phyloP scores from a whole-genome alignment of 495 filamentous ascomycete species.

The Sabuloglossum arenarium region DNA sequence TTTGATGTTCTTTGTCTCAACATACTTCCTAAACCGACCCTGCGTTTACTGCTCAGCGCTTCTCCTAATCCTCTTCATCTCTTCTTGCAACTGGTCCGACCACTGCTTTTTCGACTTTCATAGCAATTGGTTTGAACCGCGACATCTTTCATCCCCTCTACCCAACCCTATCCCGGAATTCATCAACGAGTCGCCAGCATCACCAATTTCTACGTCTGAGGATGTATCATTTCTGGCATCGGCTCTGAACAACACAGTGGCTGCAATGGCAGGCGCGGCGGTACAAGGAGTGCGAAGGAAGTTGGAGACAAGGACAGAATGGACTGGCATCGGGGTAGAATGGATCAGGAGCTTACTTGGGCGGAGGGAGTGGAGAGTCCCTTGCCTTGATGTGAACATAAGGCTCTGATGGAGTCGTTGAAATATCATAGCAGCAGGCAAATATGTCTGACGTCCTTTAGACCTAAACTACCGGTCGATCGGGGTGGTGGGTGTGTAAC shows the following conservation, averaged over 20 bases:
- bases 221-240: conserved; percentile 34
- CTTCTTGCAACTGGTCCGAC: conserved; percentile 81
- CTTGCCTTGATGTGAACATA: conserved; percentile 66
- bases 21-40: conserved; percentile 74
- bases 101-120: conserved; percentile 72
- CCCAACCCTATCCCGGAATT: conserved; percentile 10
- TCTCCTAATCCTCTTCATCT: conserved; percentile 70
- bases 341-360: conserved; percentile 64
- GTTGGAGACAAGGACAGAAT: conserved; percentile 29
- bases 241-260: conserved; percentile 44
- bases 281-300: conserved; percentile 37
- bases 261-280: conserved; percentile 42
- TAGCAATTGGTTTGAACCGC: conserved; percentile 65
- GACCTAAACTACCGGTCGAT: too few species aligned
- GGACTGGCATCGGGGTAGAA: conserved; percentile 64
- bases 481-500: too few species aligned
- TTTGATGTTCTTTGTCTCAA: conserved; percentile 72
- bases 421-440: background rate
- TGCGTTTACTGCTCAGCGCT: conserved; percentile 84
- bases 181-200: conserved; percentile 6
- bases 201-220: conserved; percentile 17
- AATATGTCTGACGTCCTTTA: too few species aligned
- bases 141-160: conserved; percentile 20
- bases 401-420: conserved; percentile 26
- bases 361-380: conserved; percentile 58